Base-by-base conservation (phyloP, 176 grass and related monocot genomes). In the Coix lacrymajobi region DNA sequence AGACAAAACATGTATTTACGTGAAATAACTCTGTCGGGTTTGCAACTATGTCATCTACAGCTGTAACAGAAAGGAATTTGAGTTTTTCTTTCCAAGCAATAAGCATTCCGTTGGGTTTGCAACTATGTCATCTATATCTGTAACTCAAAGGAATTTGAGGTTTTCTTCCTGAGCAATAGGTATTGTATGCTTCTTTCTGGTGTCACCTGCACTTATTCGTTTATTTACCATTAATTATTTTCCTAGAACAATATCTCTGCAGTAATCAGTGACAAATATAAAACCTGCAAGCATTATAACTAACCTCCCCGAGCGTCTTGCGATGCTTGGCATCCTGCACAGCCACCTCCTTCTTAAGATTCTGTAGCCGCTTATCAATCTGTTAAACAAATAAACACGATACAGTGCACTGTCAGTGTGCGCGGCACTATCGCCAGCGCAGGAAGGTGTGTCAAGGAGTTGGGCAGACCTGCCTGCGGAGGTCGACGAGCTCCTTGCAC, bases 401-500 rank as follows among this genome's bases (percentile, higher is more conserved):
- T 6, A 58, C 29, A 25, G 6, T 39, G 0, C 41, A 69, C 45
- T 62, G 62, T 79, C 31, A 82, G 69, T 34, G 40, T 14, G 8
- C 7, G 12, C 62, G 9, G 44, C 25, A 66, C 9, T 26, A 80
- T 8, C 69, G 6, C 17, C 19, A 84, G 1, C n/a, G 26, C 38
- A 8, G 49, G 45, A 11, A 25, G 36, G 26, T 16, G 7, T 44
- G 34, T 11, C 19, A 69, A 4, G 66, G 8, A 40, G 14, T n/a
- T n/a, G n/a, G n/a, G n/a, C n/a, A n/a, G 31, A 96, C 96, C 96
- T 99, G 93, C 57, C 80, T 77, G 70, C 93, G 91, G 77, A 99
- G 93, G 83, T 96, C 93, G 25, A 99, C 85, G 29, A 99, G 87
- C 83, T 99, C 96, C 93, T 99, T 99, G 89, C 96, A 99, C 2